Evolutionary conservation across 345 rosid genomes (phyloP).

Genomic region (sweet orange (Citrus sinensis)): DNA sequence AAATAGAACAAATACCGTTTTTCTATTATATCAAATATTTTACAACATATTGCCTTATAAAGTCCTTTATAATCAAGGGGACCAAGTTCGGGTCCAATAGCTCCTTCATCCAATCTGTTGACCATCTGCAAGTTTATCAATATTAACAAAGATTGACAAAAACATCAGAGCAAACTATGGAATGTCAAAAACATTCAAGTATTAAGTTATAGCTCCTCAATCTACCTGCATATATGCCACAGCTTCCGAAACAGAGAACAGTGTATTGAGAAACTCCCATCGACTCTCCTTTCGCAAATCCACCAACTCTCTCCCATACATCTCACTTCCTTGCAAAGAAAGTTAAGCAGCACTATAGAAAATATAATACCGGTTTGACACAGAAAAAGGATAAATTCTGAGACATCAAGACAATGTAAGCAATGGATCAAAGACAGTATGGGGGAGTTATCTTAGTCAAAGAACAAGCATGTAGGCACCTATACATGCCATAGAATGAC

Average conservation of each 20-base stretch:
- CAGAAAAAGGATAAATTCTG: conserved; percentile 15
- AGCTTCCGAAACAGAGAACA: conserved; percentile 96
- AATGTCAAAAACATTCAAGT: neutral
- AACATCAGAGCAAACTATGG: neutral
- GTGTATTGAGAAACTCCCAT: conserved; percentile 91
- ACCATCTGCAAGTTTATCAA: conserved; percentile 68
- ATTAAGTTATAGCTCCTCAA: conserved; percentile 4
- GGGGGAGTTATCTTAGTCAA: neutral
- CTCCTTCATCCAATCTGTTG: conserved; percentile 87
- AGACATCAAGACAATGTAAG: neutral
- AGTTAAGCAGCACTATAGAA: conserved; percentile 33
- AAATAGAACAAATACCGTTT: conserved; percentile 8
- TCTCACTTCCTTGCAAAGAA: conserved; percentile 67
- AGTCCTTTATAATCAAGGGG: conserved; percentile 83
- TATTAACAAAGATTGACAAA: conserved; percentile 6
- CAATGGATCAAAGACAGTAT: conserved; percentile 1
- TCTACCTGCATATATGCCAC: conserved; percentile 90
- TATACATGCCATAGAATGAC: neutral
- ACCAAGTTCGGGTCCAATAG: conserved; percentile 64
- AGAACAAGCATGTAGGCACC: neutral
- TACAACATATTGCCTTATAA: conserved; percentile 59
- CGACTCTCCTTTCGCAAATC: conserved; percentile 86
- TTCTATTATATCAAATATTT: conserved; percentile 8
- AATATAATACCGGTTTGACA: conserved; percentile 24
- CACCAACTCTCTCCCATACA: conserved; percentile 92